A percentile compares a stretch with the other conserved stretches of the same genome.
Evolutionary conservation across 257 asterid genomes (phyloP).

Genomic region (Datura wrightii): DNA sequence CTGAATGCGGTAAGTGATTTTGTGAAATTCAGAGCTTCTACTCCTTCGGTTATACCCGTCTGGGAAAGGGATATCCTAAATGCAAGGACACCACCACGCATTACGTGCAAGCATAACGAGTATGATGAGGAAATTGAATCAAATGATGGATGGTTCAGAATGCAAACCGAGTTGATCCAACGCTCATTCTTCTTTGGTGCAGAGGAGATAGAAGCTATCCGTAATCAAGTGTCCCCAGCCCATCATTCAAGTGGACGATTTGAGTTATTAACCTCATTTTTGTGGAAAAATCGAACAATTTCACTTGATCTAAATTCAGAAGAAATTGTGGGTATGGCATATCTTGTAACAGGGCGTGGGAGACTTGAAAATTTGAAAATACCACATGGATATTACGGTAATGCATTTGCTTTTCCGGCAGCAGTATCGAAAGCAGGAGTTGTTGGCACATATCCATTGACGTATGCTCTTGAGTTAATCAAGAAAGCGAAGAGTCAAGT

Average conservation of each 20-base stretch:
- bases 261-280: slow-evolving; percentile 27
- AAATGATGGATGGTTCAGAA: neutral
- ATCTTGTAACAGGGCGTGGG: neutral
- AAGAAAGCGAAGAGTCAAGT: slow-evolving; percentile 6
- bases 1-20: slow-evolving; percentile 32
- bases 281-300: slow-evolving; percentile 37
- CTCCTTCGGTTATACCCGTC: slow-evolving; percentile 37
- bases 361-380: neutral
- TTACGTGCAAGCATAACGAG: slow-evolving; percentile 33
- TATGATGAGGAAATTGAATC: neutral
- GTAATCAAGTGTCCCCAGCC: neutral
- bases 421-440: slow-evolving; percentile 22
- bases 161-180: neutral
- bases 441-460: slow-evolving; percentile 28
- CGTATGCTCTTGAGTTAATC: slow-evolving; percentile 33
- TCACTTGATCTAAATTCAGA: slow-evolving; percentile 28
- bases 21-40: slow-evolving; percentile 18
- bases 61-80: slow-evolving; percentile 39
- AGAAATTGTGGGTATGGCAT: slow-evolving; percentile 24
- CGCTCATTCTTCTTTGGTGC: slow-evolving; percentile 27
- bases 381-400: slow-evolving; percentile 39
- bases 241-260: neutral
- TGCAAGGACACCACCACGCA: neutral
- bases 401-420: slow-evolving; percentile 34
- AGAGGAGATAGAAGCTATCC: slow-evolving; percentile 31